Conservation (phyloP, 2,329 filamentous ascomycete genomes). For the Colletotrichum sp. region DNA sequence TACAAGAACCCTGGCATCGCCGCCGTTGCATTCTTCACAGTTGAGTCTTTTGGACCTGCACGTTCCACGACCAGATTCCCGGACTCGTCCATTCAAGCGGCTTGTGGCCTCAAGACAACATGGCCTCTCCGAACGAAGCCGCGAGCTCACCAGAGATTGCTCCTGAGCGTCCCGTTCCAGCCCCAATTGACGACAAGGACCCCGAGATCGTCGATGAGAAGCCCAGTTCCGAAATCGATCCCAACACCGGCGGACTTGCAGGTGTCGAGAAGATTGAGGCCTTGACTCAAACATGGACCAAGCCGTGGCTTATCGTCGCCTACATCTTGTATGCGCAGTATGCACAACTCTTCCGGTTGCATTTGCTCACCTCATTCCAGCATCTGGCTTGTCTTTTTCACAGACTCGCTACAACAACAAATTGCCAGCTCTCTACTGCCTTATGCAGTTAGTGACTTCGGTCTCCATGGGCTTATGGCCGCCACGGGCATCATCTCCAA, state of each 20-base stretch:
- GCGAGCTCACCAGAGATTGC: background rate
- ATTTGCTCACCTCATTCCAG: constrained; percentile 25
- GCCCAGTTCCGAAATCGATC: background rate
- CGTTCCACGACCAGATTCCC: background rate
- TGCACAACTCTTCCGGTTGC: background rate
- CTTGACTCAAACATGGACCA: constrained; percentile 42
- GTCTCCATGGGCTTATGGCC: constrained; percentile 50
- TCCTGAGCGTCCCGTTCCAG: background rate
- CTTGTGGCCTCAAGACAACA: background rate
- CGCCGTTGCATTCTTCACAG: background rate
- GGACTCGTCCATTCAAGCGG: background rate
- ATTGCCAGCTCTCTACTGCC: constrained; percentile 35
- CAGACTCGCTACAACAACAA: constrained; percentile 44
- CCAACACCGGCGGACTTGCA: constrained; percentile 5
- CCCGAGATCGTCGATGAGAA: constrained; percentile 2
- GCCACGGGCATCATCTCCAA: constrained; percentile 49
- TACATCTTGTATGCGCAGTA: constrained; percentile 40
- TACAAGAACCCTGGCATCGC: background rate
- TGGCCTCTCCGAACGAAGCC: background rate
- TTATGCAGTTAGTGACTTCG: constrained; percentile 43
- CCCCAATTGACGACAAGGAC: background rate
- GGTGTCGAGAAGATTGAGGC: constrained; percentile 45
- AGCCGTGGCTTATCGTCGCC: constrained; percentile 39
- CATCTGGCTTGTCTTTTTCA: constrained; percentile 48
- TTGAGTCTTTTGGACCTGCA: background rate